Conservation (phyloP, 192 early-diverging fungal species). For the Backusella parvicylindrica region DNA sequence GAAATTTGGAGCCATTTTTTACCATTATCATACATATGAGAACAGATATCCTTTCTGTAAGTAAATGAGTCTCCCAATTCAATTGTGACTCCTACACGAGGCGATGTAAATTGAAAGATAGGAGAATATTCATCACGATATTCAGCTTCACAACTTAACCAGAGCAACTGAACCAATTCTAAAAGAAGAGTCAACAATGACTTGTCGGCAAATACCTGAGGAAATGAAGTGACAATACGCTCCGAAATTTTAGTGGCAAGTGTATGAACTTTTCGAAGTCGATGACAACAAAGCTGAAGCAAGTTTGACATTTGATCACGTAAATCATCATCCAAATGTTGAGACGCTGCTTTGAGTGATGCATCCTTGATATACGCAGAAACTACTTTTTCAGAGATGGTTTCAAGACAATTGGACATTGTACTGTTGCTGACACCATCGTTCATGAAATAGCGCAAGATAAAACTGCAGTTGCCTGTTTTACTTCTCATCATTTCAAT, state of each 20-base stretch:
- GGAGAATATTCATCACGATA: constrained; percentile 73
- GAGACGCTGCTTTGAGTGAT: constrained; percentile 39
- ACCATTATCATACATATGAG: constrained; percentile 56
- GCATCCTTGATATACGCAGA: constrained; percentile 45
- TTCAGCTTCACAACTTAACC: constrained; percentile 73
- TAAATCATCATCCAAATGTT: constrained; percentile 45
- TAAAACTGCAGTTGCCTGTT: constrained; percentile 61
- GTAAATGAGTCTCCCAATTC: constrained; percentile 69
- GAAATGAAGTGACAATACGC: constrained; percentile 57
- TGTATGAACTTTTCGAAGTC: constrained; percentile 64
- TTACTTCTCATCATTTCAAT: constrained; percentile 76
- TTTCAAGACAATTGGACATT: constrained; percentile 69
- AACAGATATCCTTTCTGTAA: constrained; percentile 67
- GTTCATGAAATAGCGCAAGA: constrained; percentile 83
- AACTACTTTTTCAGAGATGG: constrained; percentile 60
- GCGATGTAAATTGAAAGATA: constrained; percentile 64
- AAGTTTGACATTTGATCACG: constrained; percentile 54
- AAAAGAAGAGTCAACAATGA: constrained; percentile 65
- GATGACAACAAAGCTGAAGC: constrained; percentile 63
- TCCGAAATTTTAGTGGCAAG: constrained; percentile 60
- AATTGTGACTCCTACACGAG: constrained; percentile 58
- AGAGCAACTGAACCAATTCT: constrained; percentile 79
- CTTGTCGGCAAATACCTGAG: constrained; percentile 78
- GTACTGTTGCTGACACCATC: constrained; percentile 73
- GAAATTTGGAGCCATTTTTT: constrained; percentile 67